These are phyloP conservation scores for Heterobasidion irregulare DNA, from an alignment of 1,284 basidiomycete genomes.

Conservation along the genomic window DNA sequence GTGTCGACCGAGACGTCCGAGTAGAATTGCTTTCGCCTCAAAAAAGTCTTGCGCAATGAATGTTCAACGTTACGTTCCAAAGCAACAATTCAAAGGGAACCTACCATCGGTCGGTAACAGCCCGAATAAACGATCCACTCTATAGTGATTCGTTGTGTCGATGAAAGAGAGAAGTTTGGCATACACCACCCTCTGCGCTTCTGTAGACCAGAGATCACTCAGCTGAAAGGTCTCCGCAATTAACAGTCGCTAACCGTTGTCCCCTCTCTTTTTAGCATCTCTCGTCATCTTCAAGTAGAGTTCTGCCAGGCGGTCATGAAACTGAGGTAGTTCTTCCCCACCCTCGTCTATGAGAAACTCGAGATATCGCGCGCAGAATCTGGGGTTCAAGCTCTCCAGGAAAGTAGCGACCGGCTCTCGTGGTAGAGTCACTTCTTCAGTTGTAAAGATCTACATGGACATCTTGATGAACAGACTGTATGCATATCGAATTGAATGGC, in stretches of 20 bases:
- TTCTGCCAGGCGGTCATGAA: slow-evolving; percentile 86
- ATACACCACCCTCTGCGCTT: slow-evolving; percentile 41
- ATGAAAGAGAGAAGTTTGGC: slow-evolving; percentile 74
- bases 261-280: slow-evolving; percentile 41
- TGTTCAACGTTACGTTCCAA: neutral
- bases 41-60: slow-evolving; percentile 51
- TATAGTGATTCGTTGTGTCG: slow-evolving; percentile 63
- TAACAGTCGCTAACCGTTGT: slow-evolving; percentile 36
- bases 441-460: slow-evolving; percentile 76
- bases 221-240: slow-evolving; percentile 2
- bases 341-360: slow-evolving; percentile 78
- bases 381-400: slow-evolving; percentile 63
- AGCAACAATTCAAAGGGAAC: slow-evolving; percentile 7
- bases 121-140: slow-evolving; percentile 74
- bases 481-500: neutral
- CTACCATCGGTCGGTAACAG: slow-evolving; percentile 69
- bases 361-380: slow-evolving; percentile 74
- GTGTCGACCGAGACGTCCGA: slow-evolving; percentile 87
- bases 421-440: slow-evolving; percentile 90
- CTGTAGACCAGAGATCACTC: slow-evolving; percentile 18
- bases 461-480: neutral
- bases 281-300: slow-evolving; percentile 70
- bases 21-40: slow-evolving; percentile 83
- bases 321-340: slow-evolving; percentile 56
- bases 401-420: slow-evolving; percentile 67